Conservation (phyloP, 2,329 filamentous ascomycete genomes). For the Tolypocladium nubicola region DNA sequence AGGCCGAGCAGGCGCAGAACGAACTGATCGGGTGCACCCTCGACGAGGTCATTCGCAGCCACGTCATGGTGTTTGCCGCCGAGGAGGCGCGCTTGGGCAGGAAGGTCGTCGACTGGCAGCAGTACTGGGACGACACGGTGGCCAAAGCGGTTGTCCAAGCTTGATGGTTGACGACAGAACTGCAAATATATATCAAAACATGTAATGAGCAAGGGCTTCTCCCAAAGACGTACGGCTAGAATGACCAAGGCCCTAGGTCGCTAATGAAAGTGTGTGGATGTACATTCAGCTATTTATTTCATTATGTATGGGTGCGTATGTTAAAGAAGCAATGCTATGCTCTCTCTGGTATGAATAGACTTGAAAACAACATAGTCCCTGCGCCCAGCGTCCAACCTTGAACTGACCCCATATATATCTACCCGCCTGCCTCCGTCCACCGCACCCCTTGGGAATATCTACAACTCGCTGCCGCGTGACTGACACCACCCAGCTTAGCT, state of each 20-base stretch:
- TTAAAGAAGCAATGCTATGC: not conserved
- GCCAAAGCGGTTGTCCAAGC: conserved; percentile 7
- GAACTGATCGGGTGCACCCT: conserved; percentile 71
- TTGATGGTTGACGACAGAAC: not conserved
- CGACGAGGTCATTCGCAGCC: conserved; percentile 80
- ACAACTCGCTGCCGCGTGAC: not conserved
- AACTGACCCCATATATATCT: not conserved
- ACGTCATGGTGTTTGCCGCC: conserved; percentile 88
- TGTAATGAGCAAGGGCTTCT: not conserved
- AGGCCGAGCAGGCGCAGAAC: conserved; percentile 60
- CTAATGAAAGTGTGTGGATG: not conserved
- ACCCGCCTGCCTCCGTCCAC: not conserved
- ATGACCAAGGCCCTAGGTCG: not conserved
- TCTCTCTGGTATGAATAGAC: not conserved
- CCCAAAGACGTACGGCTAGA: not conserved
- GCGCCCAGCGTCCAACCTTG: not conserved
- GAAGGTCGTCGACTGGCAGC: conserved; percentile 62
- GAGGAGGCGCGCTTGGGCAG: conserved; percentile 68
- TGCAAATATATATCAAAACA: not conserved
- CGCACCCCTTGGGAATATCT: not conserved
- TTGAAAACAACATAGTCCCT: not conserved
- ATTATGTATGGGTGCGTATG: not conserved
- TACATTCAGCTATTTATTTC: not conserved
- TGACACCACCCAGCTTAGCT: not conserved
- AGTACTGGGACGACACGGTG: conserved; percentile 56